Evolutionary conservation across 768 basidiomycete genomes (phyloP).

Genomic region (Brasilioporus rufonigricans): DNA sequence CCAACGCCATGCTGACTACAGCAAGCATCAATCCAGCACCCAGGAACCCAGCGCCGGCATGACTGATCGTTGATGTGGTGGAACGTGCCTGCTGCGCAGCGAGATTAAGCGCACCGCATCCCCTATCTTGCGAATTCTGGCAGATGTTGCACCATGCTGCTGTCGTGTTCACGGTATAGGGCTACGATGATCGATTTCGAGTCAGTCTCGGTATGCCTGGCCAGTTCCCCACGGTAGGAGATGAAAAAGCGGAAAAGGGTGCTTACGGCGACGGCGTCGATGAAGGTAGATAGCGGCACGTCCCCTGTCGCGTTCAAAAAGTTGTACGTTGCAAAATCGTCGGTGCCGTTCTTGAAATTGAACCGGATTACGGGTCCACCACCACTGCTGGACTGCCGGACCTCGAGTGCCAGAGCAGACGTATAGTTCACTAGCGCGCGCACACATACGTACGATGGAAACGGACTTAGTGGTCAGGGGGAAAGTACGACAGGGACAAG

Average conservation of each 20-base stretch:
- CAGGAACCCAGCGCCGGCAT: conserved; percentile 64
- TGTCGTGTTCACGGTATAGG: conserved; percentile 49
- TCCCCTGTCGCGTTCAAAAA: conserved; percentile 47
- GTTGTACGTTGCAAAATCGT: conserved; percentile 45
- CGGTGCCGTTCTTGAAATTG: too few species aligned
- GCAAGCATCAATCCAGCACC: conserved; percentile 62
- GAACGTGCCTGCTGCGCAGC: conserved; percentile 27
- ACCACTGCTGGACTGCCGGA: conserved; percentile 45
- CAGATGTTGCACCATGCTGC: conserved; percentile 60
- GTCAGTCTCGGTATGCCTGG: too few species aligned
- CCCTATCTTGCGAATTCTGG: conserved; percentile 53
- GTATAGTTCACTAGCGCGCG: conserved; percentile 68
- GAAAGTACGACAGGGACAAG: too few species aligned
- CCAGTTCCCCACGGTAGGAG: too few species aligned
- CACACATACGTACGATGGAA: too few species aligned
- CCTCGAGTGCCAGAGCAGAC: conserved; percentile 55
- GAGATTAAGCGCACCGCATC: conserved; percentile 48
- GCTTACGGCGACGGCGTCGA: conserved; percentile 39
- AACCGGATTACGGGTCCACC: conserved; percentile 54
- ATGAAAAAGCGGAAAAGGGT: background rate
- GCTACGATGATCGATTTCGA: conserved; percentile 31
- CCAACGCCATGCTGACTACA: conserved; percentile 42
- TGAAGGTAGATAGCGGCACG: conserved; percentile 52
- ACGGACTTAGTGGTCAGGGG: too few species aligned
- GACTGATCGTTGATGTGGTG: conserved; percentile 39